A percentile compares a stretch with the other conserved stretches of the same genome.
phyloP scores from a whole-genome alignment of 2,329 filamentous ascomycete species.

The Aspergillus clavatus region DNA sequence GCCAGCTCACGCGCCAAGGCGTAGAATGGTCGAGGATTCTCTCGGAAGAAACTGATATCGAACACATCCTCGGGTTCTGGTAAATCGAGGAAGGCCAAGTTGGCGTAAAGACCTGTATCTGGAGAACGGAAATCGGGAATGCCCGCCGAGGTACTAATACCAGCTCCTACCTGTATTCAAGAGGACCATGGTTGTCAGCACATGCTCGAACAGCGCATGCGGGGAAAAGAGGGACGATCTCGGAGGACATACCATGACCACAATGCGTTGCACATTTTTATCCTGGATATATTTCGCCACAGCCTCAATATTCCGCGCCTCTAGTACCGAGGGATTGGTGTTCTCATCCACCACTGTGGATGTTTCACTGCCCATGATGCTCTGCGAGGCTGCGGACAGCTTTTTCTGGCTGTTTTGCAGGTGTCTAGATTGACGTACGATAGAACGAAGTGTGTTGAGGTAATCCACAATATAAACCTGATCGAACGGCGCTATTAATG shows the following conservation, averaged over 20 bases:
- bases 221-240: conserved; percentile 5
- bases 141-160: conserved; percentile 55
- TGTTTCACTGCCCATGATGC: conserved; percentile 76
- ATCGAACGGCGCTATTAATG: too few species aligned
- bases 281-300: conserved; percentile 76
- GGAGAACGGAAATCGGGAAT: conserved; percentile 95
- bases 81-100: conserved; percentile 77
- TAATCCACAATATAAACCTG: too few species aligned
- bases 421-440: conserved; percentile 20
- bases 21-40: conserved; percentile 86
- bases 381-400: conserved; percentile 13
- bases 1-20: conserved; percentile 86
- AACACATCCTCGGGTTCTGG: conserved; percentile 92
- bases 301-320: conserved; percentile 63
- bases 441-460: too few species aligned
- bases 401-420: conserved; percentile 15
- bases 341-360: conserved; percentile 63
- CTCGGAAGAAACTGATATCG: conserved; percentile 81
- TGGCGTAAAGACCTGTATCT: conserved; percentile 88
- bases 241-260: conserved; percentile 61
- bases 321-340: conserved; percentile 60
- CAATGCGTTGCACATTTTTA: conserved; percentile 63
- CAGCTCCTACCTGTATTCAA: conserved; percentile 64
- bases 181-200: neutral
- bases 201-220: neutral